These are phyloP conservation scores for Penicillium alfredii DNA, from an alignment of 495 filamentous ascomycete genomes.

Conservation along the genomic window DNA sequence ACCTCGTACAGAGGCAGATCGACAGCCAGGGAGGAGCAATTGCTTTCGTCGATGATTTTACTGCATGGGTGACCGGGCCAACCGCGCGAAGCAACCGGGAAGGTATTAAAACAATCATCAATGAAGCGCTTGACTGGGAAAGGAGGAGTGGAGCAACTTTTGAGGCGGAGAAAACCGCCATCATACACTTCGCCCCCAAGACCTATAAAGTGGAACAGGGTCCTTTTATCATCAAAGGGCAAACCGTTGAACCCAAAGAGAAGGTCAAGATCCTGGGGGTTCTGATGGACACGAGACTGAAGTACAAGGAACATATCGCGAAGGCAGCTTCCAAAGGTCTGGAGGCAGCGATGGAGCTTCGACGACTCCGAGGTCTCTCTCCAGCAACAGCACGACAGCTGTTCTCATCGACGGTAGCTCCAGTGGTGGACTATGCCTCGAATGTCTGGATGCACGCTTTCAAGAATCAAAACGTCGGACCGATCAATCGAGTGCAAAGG, in stretches of 20 bases:
- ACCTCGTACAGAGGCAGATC: conserved; percentile 22
- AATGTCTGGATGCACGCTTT: conserved; percentile 28
- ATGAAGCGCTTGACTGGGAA: conserved; percentile 15
- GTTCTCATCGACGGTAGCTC: too few species aligned
- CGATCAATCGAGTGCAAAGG: conserved; percentile 22
- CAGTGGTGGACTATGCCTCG: conserved; percentile 28
- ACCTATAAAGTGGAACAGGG: conserved; percentile 4
- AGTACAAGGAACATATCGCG: too few species aligned
- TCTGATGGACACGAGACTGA: background rate
- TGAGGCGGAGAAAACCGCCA: conserved; percentile 13
- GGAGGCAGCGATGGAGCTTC: conserved; percentile 12
- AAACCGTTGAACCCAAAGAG: conserved; percentile 11
- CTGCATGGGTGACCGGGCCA: too few species aligned
- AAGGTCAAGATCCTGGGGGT: conserved; percentile 9
- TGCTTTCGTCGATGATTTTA: conserved; percentile 24
- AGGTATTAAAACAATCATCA: conserved; percentile 16
- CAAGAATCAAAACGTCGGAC: conserved; percentile 12
- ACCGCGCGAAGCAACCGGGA: too few species aligned
- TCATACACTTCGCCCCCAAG: conserved; percentile 4
- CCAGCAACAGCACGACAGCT: conserved; percentile 19
- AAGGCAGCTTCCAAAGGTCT: too few species aligned
- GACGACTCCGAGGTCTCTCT: conserved; percentile 18
- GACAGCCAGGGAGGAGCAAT: conserved; percentile 11
- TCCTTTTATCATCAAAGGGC: conserved; percentile 11
- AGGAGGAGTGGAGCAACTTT: background rate